Percentiles rank a stretch among this genome's conserved stretches.
phyloP scores from a whole-genome alignment of 495 filamentous ascomycete genomes.

The Aspergillus biplanus region DNA sequence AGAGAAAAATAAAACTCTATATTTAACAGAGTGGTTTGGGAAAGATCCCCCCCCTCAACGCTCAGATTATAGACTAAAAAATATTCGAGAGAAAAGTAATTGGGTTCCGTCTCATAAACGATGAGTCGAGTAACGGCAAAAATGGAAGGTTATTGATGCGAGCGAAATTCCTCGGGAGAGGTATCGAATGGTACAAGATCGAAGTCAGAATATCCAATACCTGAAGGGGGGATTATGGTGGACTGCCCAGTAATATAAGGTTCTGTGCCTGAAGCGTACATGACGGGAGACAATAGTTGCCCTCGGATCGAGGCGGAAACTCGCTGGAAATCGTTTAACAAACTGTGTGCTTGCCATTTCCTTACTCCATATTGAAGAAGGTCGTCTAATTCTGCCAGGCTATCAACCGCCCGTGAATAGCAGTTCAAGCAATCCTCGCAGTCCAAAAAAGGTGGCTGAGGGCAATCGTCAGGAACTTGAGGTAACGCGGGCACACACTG shows the following conservation, averaged over 20 bases:
- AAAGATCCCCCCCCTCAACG: background rate
- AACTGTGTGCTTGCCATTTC: constrained; percentile 39
- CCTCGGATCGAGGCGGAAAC: constrained; percentile 19
- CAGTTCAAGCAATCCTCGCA: constrained; percentile 42
- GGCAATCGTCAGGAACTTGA: constrained; percentile 38
- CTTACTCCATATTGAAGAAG: constrained; percentile 38
- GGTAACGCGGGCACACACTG: constrained; percentile 37
- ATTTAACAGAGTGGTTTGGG: background rate
- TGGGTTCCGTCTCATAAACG: background rate
- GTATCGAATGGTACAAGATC: constrained; percentile 12
- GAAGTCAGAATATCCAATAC: constrained; percentile 18
- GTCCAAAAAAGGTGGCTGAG: constrained; percentile 40
- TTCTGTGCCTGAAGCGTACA: constrained; percentile 22
- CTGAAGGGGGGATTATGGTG: constrained; percentile 13
- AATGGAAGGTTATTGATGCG: background rate
- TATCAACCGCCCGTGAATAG: constrained; percentile 39
- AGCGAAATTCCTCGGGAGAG: constrained; percentile 1
- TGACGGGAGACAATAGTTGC: constrained; percentile 19
- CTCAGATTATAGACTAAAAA: background rate
- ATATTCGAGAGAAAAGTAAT: background rate
- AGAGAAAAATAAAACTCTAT: too few species aligned
- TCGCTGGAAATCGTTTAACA: constrained; percentile 39
- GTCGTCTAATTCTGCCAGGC: constrained; percentile 36
- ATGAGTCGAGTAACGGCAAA: background rate
- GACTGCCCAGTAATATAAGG: constrained; percentile 21